Evolutionary conservation across 2,329 filamentous ascomycete species (phyloP).

Genomic region (Boeremia exigua): DNA sequence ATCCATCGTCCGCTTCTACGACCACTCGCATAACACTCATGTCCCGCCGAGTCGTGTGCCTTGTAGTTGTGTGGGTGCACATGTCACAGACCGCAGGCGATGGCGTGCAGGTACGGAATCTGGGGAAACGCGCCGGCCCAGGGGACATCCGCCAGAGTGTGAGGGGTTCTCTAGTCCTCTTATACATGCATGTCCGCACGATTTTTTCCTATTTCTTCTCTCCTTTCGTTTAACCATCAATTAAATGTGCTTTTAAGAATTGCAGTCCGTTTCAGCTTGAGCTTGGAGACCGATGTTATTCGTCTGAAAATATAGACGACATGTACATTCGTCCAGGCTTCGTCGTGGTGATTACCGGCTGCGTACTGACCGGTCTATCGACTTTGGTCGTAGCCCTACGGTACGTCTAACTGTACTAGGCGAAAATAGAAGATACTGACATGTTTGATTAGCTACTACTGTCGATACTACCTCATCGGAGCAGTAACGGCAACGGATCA

Average conservation of each 20-base stretch:
- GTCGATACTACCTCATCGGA: slow-evolving; percentile 42
- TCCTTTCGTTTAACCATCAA: background rate
- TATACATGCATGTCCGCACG: background rate
- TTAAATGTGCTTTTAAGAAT: background rate
- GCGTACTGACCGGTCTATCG: slow-evolving; percentile 44
- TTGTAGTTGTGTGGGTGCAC: slow-evolving; percentile 18
- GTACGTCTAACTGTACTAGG: slow-evolving; percentile 22
- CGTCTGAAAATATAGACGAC: background rate
- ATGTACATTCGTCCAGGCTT: slow-evolving; percentile 43
- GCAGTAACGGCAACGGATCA: slow-evolving; percentile 41
- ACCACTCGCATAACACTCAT: slow-evolving; percentile 21
- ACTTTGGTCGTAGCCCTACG: slow-evolving; percentile 41
- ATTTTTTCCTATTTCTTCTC: background rate
- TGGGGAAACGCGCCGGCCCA: slow-evolving; percentile 25
- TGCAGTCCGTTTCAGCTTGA: background rate
- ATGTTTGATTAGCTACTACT: slow-evolving; percentile 37
- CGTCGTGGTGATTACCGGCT: slow-evolving; percentile 43
- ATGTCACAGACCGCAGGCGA: slow-evolving; percentile 19
- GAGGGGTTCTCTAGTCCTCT: slow-evolving; percentile 1
- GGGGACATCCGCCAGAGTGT: background rate
- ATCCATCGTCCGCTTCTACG: slow-evolving; percentile 4
- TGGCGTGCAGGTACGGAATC: slow-evolving; percentile 26
- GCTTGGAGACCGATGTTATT: background rate
- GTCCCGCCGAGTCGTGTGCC: slow-evolving; percentile 16
- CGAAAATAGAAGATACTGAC: slow-evolving; percentile 5